A percentile compares a stretch with the other conserved stretches of the same genome.
Evolutionary conservation across 306 rosid species (phyloP).

Genomic region (Prunus salicina): DNA sequence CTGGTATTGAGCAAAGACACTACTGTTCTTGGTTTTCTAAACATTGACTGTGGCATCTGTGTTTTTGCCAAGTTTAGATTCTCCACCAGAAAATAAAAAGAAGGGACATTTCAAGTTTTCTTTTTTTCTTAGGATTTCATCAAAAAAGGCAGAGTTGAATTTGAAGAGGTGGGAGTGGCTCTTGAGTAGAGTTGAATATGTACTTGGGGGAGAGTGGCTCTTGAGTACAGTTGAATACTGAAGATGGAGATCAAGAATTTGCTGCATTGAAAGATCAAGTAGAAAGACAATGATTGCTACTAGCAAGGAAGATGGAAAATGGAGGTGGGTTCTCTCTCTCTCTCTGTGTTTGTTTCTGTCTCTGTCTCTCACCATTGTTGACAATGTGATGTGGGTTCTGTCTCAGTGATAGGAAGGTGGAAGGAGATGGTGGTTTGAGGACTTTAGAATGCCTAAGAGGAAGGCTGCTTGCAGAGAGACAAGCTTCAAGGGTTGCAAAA

Average conservation of each 20-base stretch:
- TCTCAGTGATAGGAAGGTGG: conserved; percentile 48
- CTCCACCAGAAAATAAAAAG: conserved; percentile 7
- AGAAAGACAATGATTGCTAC: conserved; percentile 25
- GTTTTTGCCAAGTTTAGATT: conserved; percentile 26
- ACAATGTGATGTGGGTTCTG: conserved; percentile 32
- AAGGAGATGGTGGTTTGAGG: conserved; percentile 49
- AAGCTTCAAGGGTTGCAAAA: conserved; percentile 76
- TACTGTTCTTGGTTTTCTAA: conserved; percentile 29
- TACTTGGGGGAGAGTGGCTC: too few relatives aligned
- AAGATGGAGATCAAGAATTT: conserved; percentile 24
- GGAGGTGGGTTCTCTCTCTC: conserved; percentile 41
- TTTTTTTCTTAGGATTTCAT: conserved; percentile 15
- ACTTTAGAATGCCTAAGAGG: conserved; percentile 80
- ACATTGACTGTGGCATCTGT: conserved; percentile 24
- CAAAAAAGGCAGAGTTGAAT: background rate
- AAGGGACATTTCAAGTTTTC: background rate
- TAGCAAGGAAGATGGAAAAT: conserved; percentile 32
- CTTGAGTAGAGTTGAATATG: background rate
- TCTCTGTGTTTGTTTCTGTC: too few relatives aligned
- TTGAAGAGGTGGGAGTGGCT: background rate
- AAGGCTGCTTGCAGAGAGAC: conserved; percentile 85
- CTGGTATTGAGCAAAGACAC: conserved; percentile 20
- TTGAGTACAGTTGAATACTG: background rate
- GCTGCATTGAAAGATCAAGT: background rate
- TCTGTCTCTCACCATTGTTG: background rate